phyloP scores from a whole-genome alignment of 1,284 basidiomycete genomes.

The Retiboletus fuscus region DNA sequence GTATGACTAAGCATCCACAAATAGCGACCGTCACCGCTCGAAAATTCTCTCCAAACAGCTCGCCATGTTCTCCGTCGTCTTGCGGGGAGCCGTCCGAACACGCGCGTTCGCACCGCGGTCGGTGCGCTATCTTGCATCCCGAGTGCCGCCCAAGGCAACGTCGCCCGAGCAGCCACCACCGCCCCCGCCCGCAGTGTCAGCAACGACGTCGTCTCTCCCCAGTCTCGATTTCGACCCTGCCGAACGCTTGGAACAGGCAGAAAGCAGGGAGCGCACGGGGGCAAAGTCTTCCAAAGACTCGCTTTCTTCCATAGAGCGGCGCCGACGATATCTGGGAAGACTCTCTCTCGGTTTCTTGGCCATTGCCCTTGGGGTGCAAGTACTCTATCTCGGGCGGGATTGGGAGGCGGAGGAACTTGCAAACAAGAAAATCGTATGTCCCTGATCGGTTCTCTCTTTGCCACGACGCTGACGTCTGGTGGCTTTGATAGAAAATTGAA shows the following conservation, averaged over 20 bases:
- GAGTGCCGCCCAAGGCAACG: slow-evolving; percentile 31
- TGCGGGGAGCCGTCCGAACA: slow-evolving; percentile 40
- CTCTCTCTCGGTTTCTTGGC: slow-evolving; percentile 66
- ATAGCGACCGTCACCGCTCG: slow-evolving; percentile 1
- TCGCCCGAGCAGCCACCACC: slow-evolving; percentile 19
- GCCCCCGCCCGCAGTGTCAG: slow-evolving; percentile 23
- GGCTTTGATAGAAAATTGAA: slow-evolving; percentile 60
- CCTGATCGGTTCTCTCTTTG: slow-evolving; percentile 30
- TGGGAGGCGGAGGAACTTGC: slow-evolving; percentile 70
- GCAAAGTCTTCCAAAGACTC: slow-evolving; percentile 79
- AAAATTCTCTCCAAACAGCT: neutral
- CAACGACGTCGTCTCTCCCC: slow-evolving; percentile 44
- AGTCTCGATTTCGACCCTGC: slow-evolving; percentile 70
- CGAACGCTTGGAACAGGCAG: slow-evolving; percentile 44
- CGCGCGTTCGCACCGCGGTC: slow-evolving; percentile 30
- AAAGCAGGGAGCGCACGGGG: slow-evolving; percentile 62
- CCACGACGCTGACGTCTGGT: slow-evolving; percentile 33
- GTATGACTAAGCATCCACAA: slow-evolving; percentile 33
- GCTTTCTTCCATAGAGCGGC: slow-evolving; percentile 78
- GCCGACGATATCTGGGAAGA: slow-evolving; percentile 67
- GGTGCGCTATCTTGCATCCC: slow-evolving; percentile 43
- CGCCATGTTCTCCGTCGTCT: slow-evolving; percentile 44
- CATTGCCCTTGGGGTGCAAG: slow-evolving; percentile 59
- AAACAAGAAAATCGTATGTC: slow-evolving; percentile 61
- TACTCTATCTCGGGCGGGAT: slow-evolving; percentile 68